phyloP scores from a whole-genome alignment of 495 filamentous ascomycete species.

The Darksidea phi region DNA sequence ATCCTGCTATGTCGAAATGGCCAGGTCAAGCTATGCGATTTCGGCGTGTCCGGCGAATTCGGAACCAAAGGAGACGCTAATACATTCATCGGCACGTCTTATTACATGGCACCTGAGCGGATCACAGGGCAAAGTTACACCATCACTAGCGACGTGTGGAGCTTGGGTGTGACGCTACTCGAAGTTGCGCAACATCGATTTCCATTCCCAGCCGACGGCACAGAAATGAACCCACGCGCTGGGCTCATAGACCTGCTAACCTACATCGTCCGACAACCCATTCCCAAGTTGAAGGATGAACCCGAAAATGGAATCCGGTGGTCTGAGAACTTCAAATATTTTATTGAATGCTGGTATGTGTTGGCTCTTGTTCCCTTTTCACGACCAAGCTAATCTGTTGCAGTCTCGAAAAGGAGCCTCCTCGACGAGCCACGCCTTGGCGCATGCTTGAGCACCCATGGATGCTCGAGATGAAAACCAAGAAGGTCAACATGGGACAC shows the following conservation, averaged over 20 bases:
- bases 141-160: conserved; percentile 98
- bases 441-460: conserved; percentile 99
- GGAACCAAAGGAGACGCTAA: conserved; percentile 98
- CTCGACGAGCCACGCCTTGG: conserved; percentile 87
- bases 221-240: conserved; percentile 82
- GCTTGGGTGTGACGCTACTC: conserved; percentile 88
- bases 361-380: background rate
- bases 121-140: conserved; percentile 98
- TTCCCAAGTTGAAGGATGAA: conserved; percentile 95
- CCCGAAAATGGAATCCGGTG: conserved; percentile 75
- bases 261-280: conserved; percentile 93
- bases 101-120: conserved; percentile 98
- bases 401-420: conserved; percentile 90
- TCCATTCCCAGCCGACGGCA: conserved; percentile 94
- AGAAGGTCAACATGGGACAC: conserved; percentile 93
- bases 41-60: conserved; percentile 95
- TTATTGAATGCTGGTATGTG: conserved; percentile 98
- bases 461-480: conserved; percentile 92
- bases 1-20: conserved; percentile 90
- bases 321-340: conserved; percentile 97
- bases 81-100: conserved; percentile 97
- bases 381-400: conserved; percentile 24
- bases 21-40: conserved; percentile 96
- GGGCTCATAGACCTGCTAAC: conserved; percentile 92
- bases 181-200: conserved; percentile 98